Percentiles rank a stretch among this genome's conserved stretches.
Evolutionary conservation across 2,329 filamentous ascomycete genomes (phyloP).

Genomic region (Pestalotiopsis sp.): DNA sequence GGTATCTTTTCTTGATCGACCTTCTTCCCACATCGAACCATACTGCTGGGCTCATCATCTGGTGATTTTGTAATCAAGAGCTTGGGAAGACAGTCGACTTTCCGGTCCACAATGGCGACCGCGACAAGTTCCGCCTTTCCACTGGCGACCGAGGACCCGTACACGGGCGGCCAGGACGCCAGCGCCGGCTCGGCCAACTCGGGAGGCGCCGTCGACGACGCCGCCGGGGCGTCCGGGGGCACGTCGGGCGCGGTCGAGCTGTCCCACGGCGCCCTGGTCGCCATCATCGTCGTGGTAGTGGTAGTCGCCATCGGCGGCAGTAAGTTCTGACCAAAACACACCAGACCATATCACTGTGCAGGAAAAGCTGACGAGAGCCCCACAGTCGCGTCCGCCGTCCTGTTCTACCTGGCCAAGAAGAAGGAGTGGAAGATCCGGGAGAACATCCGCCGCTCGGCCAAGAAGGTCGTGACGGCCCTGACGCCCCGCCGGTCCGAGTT

Average conservation of each 20-base stretch:
- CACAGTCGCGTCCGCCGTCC: constrained; percentile 63
- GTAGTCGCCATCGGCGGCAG: constrained; percentile 69
- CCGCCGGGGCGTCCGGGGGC: constrained; percentile 67
- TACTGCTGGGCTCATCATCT: background rate
- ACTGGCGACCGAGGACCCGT: constrained; percentile 43
- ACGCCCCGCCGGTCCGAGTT: constrained; percentile 66
- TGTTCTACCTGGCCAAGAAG: constrained; percentile 84
- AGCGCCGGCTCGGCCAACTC: constrained; percentile 35
- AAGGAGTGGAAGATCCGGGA: constrained; percentile 80
- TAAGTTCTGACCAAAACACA: constrained; percentile 41
- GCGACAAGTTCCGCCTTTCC: constrained; percentile 42
- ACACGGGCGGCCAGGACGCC: constrained; percentile 34
- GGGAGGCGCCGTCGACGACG: constrained; percentile 45
- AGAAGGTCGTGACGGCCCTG: constrained; percentile 61
- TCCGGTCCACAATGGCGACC: constrained; percentile 39
- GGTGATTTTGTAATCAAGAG: background rate
- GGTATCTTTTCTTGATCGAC: background rate
- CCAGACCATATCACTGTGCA: background rate
- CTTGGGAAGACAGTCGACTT: constrained; percentile 23
- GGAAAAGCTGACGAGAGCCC: background rate
- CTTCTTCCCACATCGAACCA: background rate
- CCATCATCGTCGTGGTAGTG: constrained; percentile 74
- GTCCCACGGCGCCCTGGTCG: constrained; percentile 70
- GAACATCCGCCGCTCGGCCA: constrained; percentile 69
- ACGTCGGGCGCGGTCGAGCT: constrained; percentile 63